Conservation (phyloP, 2,329 filamentous ascomycete species). For the Pseudopyricularia cyperi region DNA sequence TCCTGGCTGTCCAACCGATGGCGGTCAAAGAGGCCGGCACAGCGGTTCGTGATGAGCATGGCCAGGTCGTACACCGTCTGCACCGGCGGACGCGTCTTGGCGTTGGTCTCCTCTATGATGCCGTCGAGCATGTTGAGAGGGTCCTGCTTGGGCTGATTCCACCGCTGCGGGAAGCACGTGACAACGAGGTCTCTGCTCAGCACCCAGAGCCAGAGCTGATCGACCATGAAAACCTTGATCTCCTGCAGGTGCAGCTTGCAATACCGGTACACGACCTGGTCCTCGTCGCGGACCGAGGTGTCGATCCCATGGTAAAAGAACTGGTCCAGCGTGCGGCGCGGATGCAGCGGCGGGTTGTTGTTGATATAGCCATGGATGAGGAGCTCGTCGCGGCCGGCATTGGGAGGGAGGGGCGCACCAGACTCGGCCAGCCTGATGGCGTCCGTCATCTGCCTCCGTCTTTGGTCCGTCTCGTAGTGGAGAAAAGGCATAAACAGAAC, state of each 20-base stretch:
- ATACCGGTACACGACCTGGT: slow-evolving; percentile 54
- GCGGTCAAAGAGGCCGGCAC: slow-evolving; percentile 47
- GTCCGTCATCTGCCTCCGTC: slow-evolving; percentile 41
- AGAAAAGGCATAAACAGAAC: slow-evolving; percentile 46
- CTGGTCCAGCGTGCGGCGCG: slow-evolving; percentile 50
- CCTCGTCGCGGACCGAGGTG: slow-evolving; percentile 43
- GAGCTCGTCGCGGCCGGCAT: slow-evolving; percentile 25
- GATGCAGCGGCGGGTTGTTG: slow-evolving; percentile 35
- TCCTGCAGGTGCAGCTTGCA: slow-evolving; percentile 22
- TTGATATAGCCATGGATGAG: slow-evolving; percentile 33
- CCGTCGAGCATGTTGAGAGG: slow-evolving; percentile 49
- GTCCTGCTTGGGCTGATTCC: slow-evolving; percentile 47
- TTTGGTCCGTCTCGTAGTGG: slow-evolving; percentile 47
- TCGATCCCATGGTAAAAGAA: slow-evolving; percentile 54
- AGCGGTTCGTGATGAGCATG: slow-evolving; percentile 45
- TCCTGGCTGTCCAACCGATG: slow-evolving; percentile 43
- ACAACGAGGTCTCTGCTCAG: slow-evolving; percentile 44
- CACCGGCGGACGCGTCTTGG: slow-evolving; percentile 46
- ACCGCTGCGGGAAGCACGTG: slow-evolving; percentile 43
- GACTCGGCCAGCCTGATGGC: slow-evolving; percentile 23
- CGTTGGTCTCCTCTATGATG: slow-evolving; percentile 52
- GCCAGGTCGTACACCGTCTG: slow-evolving; percentile 50
- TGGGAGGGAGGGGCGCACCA: slow-evolving; percentile 17
- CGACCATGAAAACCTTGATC: slow-evolving; percentile 54
- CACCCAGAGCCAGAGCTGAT: slow-evolving; percentile 56